phyloP scores from a whole-genome alignment of 2,329 filamentous ascomycete genomes.

The Diplocarpon mali region DNA sequence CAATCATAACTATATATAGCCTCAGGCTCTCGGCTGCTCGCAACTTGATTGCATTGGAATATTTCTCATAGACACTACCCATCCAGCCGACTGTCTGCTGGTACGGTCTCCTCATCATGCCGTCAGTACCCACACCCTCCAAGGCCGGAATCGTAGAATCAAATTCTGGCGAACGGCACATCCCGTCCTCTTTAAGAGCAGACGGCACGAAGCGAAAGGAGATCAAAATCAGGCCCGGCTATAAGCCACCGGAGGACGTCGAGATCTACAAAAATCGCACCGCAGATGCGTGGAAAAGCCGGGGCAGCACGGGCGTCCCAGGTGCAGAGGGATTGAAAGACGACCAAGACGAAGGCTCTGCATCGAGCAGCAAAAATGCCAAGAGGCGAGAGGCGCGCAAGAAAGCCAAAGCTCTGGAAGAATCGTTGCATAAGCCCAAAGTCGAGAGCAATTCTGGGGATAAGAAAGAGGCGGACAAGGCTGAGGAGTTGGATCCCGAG shows the following conservation, averaged over 20 bases:
- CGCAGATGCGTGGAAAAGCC: constrained; percentile 73
- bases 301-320: constrained; percentile 59
- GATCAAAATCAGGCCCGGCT: constrained; percentile 88
- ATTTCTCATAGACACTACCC: background rate
- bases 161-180: constrained; percentile 69
- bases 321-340: constrained; percentile 54
- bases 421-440: constrained; percentile 33
- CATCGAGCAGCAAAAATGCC: constrained; percentile 70
- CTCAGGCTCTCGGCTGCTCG: too few species aligned
- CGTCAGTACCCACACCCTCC: constrained; percentile 34
- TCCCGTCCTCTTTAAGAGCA: constrained; percentile 74
- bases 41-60: too few species aligned
- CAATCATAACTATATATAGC: too few species aligned
- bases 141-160: constrained; percentile 67
- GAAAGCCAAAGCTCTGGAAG: constrained; percentile 37
- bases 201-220: constrained; percentile 90
- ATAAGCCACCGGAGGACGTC: constrained; percentile 88
- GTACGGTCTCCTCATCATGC: constrained; percentile 22
- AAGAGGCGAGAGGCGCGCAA: constrained; percentile 62
- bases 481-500: constrained; percentile 49
- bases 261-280: constrained; percentile 92
- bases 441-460: constrained; percentile 13
- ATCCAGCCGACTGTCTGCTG: background rate
- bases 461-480: constrained; percentile 22
- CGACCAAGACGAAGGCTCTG: constrained; percentile 34